These are phyloP conservation scores for Phytophthora kernoviae DNA, from an alignment of 352 stramenopile genomes.

Conservation along the genomic window DNA sequence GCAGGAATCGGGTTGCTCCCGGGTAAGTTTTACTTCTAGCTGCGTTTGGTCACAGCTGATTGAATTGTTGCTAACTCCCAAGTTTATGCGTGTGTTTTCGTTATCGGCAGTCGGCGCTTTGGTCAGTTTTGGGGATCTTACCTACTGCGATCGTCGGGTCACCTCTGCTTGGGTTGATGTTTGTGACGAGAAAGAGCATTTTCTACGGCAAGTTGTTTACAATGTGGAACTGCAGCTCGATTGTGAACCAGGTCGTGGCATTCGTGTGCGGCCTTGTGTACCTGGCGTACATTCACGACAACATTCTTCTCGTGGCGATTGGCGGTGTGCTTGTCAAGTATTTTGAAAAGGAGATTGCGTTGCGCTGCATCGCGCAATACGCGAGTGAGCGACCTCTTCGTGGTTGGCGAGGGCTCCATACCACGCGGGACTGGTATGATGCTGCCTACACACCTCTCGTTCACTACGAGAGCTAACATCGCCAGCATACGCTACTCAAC, in stretches of 20 bases:
- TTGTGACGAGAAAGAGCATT: slow-evolving; percentile 70
- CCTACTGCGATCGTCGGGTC: slow-evolving; percentile 63
- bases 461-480: slow-evolving; percentile 60
- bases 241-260: slow-evolving; percentile 73
- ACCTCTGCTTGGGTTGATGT: slow-evolving; percentile 71
- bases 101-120: slow-evolving; percentile 51
- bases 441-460: slow-evolving; percentile 81
- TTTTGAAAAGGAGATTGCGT: slow-evolving; percentile 64
- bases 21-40: slow-evolving; percentile 40
- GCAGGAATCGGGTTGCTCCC: slow-evolving; percentile 74
- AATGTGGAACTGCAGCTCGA: slow-evolving; percentile 73
- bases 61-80: slow-evolving; percentile 14
- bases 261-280: slow-evolving; percentile 64
- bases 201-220: slow-evolving; percentile 79
- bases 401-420: slow-evolving; percentile 81
- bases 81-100: slow-evolving; percentile 1
- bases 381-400: slow-evolving; percentile 63
- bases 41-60: neutral
- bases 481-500: no score
- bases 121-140: slow-evolving; percentile 64
- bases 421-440: slow-evolving; percentile 89
- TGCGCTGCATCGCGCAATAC: slow-evolving; percentile 83
- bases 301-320: slow-evolving; percentile 61
- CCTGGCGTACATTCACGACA: slow-evolving; percentile 72
- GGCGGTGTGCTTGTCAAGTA: slow-evolving; percentile 69